phyloP scores from a whole-genome alignment of 1,139 yeast genomes.

The Kodamaea arcana region DNA sequence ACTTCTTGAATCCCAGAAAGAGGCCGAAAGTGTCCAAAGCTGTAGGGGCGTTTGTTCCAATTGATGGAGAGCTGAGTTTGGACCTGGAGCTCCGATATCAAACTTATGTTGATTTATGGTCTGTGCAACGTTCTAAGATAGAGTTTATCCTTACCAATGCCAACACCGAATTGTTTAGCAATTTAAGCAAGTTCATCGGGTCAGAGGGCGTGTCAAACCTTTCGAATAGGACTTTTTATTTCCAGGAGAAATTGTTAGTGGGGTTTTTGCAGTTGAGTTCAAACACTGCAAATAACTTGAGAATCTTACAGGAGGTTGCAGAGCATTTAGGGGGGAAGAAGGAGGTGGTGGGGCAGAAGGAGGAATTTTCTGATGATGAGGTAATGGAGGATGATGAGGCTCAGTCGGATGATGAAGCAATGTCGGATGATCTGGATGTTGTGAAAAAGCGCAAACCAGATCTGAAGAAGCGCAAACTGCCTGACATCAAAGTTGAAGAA shows the following conservation, averaged over 20 bases:
- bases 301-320: constrained; percentile 43
- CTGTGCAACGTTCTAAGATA: constrained; percentile 32
- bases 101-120: constrained; percentile 39
- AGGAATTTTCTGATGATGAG: too few relatives aligned
- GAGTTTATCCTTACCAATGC: constrained; percentile 34
- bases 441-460: too few relatives aligned
- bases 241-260: constrained; percentile 27
- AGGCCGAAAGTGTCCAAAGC: background rate
- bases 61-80: constrained; percentile 37
- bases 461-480: background rate
- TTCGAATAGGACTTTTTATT: background rate
- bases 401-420: background rate
- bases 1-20: constrained; percentile 9
- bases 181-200: constrained; percentile 27
- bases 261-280: constrained; percentile 52
- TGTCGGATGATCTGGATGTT: too few relatives aligned
- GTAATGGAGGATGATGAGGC: background rate
- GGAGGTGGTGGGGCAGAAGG: background rate
- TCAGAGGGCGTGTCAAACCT: constrained; percentile 5
- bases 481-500: background rate
- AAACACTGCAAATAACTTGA: constrained; percentile 52
- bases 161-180: constrained; percentile 34
- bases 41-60: constrained; percentile 9
- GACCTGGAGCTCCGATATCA: constrained; percentile 34
- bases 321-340: constrained; percentile 16